Conservation (phyloP, 495 filamentous ascomycete genomes). For the Podospora pseudocomata region DNA sequence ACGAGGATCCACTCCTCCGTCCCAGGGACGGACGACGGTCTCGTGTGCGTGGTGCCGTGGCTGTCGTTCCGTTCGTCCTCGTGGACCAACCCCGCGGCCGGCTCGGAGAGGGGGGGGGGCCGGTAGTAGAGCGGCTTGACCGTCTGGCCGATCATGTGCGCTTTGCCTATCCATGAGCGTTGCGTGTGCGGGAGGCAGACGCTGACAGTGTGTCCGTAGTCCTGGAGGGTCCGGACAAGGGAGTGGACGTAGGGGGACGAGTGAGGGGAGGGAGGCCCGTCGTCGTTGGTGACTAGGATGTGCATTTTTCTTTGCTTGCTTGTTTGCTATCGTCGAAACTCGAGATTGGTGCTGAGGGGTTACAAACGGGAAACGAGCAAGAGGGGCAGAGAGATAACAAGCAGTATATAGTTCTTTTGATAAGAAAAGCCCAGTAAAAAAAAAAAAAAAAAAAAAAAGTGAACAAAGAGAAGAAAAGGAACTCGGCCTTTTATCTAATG, state of each 20-base stretch:
- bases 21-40: constrained; percentile 49
- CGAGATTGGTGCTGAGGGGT: neutral
- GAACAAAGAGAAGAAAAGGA: constrained; percentile 2
- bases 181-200: constrained; percentile 89
- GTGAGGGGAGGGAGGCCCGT: constrained; percentile 86
- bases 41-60: constrained; percentile 60
- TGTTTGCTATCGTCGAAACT: neutral
- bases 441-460: neutral
- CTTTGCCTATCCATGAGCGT: constrained; percentile 97
- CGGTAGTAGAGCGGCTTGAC: constrained; percentile 89
- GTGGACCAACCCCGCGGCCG: constrained; percentile 35
- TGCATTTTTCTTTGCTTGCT: constrained; percentile 32
- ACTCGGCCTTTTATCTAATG: neutral
- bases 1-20: constrained; percentile 92
- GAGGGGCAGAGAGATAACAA: neutral
- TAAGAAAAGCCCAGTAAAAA: neutral
- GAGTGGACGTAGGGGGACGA: constrained; percentile 92
- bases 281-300: constrained; percentile 69
- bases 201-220: constrained; percentile 75
- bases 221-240: constrained; percentile 72
- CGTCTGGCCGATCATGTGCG: constrained; percentile 82
- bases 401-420: neutral
- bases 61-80: constrained; percentile 13
- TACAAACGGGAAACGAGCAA: neutral
- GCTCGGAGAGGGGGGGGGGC: constrained; percentile 50